These are phyloP conservation scores for Microstegium vimineum DNA, from an alignment of 176 grass and related monocot genomes.

Conservation along the genomic window DNA sequence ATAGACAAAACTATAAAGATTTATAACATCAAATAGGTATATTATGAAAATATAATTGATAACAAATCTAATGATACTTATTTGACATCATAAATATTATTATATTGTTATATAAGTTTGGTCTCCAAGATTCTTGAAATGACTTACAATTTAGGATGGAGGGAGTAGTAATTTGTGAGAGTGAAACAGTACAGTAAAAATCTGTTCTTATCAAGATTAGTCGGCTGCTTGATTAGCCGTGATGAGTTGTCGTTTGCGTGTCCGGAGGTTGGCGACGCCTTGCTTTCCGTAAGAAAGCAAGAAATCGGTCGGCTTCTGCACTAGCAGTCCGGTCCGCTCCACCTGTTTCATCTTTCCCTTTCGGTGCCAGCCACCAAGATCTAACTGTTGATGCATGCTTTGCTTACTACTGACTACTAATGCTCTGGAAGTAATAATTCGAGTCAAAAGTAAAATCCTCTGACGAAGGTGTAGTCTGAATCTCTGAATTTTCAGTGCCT, in stretches of 20 bases:
- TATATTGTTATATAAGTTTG: no score
- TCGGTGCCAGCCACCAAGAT: conserved; percentile 50
- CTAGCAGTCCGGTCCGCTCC: conserved; percentile 39
- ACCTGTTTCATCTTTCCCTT: conserved; percentile 39
- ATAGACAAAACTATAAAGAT: no score
- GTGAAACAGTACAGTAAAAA: background rate
- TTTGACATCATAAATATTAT: no score
- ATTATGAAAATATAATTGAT: no score
- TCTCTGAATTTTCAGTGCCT: background rate
- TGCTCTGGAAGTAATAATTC: background rate
- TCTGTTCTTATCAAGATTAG: background rate
- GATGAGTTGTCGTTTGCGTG: conserved; percentile 31
- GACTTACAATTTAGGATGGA: no score
- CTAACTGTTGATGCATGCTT: conserved; percentile 18
- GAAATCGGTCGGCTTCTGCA: conserved; percentile 23
- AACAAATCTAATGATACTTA: no score
- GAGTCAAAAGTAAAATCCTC: background rate
- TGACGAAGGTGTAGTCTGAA: background rate
- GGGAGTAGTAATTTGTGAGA: background rate
- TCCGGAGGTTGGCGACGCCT: conserved; percentile 5
- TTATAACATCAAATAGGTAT: no score
- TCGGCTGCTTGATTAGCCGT: background rate
- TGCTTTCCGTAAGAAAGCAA: conserved; percentile 24
- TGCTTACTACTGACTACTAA: background rate
- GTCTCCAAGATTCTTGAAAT: no score